Evolutionary conservation across 2,329 filamentous ascomycete genomes (phyloP), one percentile per base, ranked within the genome.

Genomic region (Byssochlamys sp.): DNA sequence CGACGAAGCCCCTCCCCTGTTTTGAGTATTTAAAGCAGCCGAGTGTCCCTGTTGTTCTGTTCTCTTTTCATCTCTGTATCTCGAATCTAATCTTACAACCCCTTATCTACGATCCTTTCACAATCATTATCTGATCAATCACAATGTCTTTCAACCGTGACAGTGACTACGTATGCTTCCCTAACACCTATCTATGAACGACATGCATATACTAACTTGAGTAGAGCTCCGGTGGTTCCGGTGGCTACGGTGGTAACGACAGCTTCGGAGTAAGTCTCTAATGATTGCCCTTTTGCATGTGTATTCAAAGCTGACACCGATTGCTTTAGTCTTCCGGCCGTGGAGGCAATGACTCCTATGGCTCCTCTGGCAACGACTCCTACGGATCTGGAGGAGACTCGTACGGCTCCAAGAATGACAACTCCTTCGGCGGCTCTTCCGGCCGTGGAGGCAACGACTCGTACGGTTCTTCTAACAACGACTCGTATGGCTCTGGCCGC

Each of bases 161-260:
- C 53, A 54, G 35, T 24, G 60, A 64, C 57, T 56, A 60, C 51
- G 60, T 62, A 61, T 53, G 54, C 26, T 58, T 45, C 35, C 39
- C 55, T 58, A 56, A 54, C 55, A 19, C 26, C 55, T 59, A 19
- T 19, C 19, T 55, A 31, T 31, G 4, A 29, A 57, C 26, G 56
- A 59, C 19, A 51, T 33, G 24, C 54, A 33, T 19, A 59, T 55
- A 12, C 61, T 63, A 35, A 62, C 57, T n/a, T 52, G 56, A 55
- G 55, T 54, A 61, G 57, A 52, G 24, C 35, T 52, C 57, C 48
- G 55, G 58, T 39, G 50, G 53, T 25, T 62, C 62, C 53, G 62
- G 62, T 28, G 61, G 62, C 31, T 65, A 61, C 56, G 63, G 61
- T 29, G 62, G 29, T 31, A 31, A 45, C 55, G 62, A 65, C 52